Conservation (phyloP, 139 green algal genomes). For the Microglena sp. region DNA sequence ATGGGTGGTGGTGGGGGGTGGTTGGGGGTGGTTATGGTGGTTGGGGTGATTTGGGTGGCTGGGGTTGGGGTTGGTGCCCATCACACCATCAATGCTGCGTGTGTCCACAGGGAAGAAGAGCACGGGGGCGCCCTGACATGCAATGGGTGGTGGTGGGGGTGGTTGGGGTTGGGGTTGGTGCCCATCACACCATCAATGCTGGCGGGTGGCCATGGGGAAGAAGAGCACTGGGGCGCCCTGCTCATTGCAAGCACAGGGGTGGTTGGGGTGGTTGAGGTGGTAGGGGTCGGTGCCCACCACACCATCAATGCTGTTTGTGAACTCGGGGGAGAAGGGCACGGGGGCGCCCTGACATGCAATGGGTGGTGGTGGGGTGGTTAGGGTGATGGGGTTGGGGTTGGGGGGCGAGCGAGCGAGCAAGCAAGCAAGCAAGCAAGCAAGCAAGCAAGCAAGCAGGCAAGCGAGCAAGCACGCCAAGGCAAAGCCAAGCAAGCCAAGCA, state of each 20-base stretch:
- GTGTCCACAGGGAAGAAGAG: slow-evolving; percentile 93
- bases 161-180: not conserved
- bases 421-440: no score
- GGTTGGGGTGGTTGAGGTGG: not conserved
- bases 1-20: no score
- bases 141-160: not conserved
- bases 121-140: slow-evolving; percentile 21
- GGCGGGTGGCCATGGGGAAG: slow-evolving; percentile 84
- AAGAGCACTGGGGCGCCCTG: slow-evolving; percentile 70
- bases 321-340: slow-evolving; percentile 41
- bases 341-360: slow-evolving; percentile 36
- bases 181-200: no score
- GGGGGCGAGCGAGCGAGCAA: no score
- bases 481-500: no score
- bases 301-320: slow-evolving; percentile 34
- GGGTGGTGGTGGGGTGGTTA: not conserved
- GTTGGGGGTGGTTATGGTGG: no score
- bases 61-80: no score
- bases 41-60: no score
- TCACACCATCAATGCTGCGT: no score
- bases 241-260: no score
- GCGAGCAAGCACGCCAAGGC: no score
- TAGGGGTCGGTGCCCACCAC: slow-evolving; percentile 4
- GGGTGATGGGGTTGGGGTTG: not conserved
- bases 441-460: no score